These are phyloP conservation scores for Penicillium sp. DNA, from an alignment of 2,329 filamentous ascomycete species.

Conservation along the genomic window DNA sequence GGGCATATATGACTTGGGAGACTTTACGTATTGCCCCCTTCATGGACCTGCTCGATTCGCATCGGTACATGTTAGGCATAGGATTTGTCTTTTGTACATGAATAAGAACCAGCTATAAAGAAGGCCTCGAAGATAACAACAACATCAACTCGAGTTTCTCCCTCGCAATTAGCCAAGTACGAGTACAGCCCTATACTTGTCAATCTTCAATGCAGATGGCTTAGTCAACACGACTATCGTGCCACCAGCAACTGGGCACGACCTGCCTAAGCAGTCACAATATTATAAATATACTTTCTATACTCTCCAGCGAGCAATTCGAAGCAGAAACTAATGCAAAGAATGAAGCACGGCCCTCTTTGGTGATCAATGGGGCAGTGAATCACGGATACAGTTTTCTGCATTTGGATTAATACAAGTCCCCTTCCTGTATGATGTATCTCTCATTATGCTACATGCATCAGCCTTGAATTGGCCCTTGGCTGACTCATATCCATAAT, in stretches of 20 bases:
- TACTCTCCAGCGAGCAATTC: neutral
- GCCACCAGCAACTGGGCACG: neutral
- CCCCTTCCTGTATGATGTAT: neutral
- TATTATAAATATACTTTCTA: conserved; percentile 5
- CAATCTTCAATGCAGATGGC: neutral
- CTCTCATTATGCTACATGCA: neutral
- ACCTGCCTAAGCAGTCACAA: neutral
- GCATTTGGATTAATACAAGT: neutral
- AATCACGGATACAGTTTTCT: neutral
- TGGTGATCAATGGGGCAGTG: conserved; percentile 15
- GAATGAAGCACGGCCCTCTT: conserved; percentile 17
- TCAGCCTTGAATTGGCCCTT: neutral
- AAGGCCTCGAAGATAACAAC: neutral
- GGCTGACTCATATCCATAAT: neutral
- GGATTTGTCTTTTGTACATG: neutral
- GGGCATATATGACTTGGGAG: neutral
- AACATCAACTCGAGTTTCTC: neutral
- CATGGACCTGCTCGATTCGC: neutral
- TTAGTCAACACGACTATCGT: neutral
- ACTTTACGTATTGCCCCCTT: neutral
- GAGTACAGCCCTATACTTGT: neutral
- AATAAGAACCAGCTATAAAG: neutral
- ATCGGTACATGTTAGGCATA: neutral
- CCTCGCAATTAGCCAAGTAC: neutral
- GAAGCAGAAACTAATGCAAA: conserved; percentile 18